Evolutionary conservation across 768 basidiomycete genomes (phyloP), one percentile per base, ranked within the genome.

Genomic region (Artomyces pyxidatus): DNA sequence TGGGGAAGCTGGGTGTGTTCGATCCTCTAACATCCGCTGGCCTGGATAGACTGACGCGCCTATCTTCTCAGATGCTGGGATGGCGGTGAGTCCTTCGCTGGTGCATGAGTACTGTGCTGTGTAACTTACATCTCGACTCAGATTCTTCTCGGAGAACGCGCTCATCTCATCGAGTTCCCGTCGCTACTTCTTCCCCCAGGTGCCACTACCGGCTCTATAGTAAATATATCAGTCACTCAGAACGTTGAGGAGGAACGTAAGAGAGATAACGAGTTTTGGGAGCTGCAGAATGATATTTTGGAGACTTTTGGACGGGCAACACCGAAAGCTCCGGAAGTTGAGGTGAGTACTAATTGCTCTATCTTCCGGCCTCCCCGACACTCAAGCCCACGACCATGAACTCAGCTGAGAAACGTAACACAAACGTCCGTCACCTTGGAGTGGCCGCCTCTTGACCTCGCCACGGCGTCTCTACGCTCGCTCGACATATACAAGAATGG

Each of bases 91-190:
- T 58, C 35, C 27, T 39, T 32, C 47, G 17, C 23, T 17, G 19
- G 27, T 37, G 28, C 37, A 14, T 46, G 49, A 49, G 16, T 44
- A 27, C 42, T 21, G n/a, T 19, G 25, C 43, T 55, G 35, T 54
- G 28, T 4, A 38, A 32, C 37, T 27, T 4, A 14, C 38, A 46
- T 29, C 17, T 14, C 35, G 37, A 19, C 47, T 40, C 63, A 92
- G 91, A 94, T 96, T 56, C 77, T 95, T 1, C 76, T 97, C 12
- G 93, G 95, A 14, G 91, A 90, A 64, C 80, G 91, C 37, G 94
- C 94, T 16, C 95, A 98, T 61, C 76, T 98, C 29, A 95, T 99
- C 59, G 95, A 99, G 67, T 99, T 98, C 65, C 96, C 96, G 1
- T 98, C 96, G 0, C 75, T 99, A 32, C 78, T 98, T 1, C 72